Evolutionary conservation across 192 early-diverging fungal species (phyloP).

Genomic region (Gamsiella multidivaricata): DNA sequence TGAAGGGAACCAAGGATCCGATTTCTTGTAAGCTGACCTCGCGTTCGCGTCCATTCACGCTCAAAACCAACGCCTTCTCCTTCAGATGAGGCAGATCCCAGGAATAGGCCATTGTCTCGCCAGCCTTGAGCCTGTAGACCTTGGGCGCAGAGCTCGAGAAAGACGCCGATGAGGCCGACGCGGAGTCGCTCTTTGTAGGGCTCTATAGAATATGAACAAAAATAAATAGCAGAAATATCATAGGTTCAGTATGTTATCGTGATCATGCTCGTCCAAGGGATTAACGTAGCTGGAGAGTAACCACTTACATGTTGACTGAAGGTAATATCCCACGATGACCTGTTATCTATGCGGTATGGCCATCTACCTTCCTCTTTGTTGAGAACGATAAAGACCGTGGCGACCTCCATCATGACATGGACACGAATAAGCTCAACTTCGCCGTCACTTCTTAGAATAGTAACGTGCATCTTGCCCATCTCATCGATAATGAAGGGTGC

Average conservation of each 20-base stretch:
- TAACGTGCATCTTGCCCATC: constrained; percentile 87
- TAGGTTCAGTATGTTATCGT: too few species aligned
- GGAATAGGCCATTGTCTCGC: constrained; percentile 78
- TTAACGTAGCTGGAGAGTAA: too few species aligned
- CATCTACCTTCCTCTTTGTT: constrained; percentile 81
- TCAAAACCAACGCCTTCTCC: constrained; percentile 80
- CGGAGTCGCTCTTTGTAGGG: constrained; percentile 14
- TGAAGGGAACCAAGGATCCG: constrained; percentile 86
- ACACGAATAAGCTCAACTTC: constrained; percentile 79
- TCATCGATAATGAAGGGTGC: constrained; percentile 89
- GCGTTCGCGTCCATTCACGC: constrained; percentile 79
- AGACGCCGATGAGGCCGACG: constrained; percentile 27
- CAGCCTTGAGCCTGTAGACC: constrained; percentile 62
- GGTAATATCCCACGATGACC: constrained; percentile 72
- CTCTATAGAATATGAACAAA: constrained; percentile 10
- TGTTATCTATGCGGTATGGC: constrained; percentile 91
- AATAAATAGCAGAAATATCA: not conserved
- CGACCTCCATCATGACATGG: constrained; percentile 86
- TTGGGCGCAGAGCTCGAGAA: constrained; percentile 53
- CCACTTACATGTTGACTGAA: constrained; percentile 81
- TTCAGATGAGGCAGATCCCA: constrained; percentile 89
- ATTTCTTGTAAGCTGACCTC: constrained; percentile 90
- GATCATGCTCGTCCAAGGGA: too few species aligned
- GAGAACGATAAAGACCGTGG: constrained; percentile 90
- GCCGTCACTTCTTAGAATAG: constrained; percentile 70